These are phyloP conservation scores for Xanthoconium separans DNA, from an alignment of 1,284 basidiomycete genomes.

Conservation along the genomic window DNA sequence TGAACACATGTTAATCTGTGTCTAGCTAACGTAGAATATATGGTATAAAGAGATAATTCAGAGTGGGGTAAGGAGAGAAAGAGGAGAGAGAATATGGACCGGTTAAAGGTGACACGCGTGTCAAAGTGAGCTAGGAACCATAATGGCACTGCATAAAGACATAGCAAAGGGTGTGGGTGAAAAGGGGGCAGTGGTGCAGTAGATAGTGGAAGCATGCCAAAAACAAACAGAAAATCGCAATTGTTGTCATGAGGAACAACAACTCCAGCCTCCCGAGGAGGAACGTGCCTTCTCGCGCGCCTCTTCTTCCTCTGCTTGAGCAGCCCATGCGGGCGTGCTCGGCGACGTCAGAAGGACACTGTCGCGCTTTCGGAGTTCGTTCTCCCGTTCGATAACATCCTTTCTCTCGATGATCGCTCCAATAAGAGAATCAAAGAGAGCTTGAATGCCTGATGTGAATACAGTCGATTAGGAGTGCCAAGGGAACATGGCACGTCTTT, in stretches of 20 bases:
- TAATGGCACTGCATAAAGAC: slow-evolving; percentile 27
- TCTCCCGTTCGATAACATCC: slow-evolving; percentile 75
- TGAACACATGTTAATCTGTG: slow-evolving; percentile 40
- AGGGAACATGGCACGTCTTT: background rate
- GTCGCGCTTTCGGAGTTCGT: slow-evolving; percentile 73
- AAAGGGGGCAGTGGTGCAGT: slow-evolving; percentile 12
- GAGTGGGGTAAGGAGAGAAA: slow-evolving; percentile 35
- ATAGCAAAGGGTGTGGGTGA: slow-evolving; percentile 24
- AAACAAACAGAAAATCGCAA: slow-evolving; percentile 5
- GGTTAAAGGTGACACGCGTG: slow-evolving; percentile 18
- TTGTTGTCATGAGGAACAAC: slow-evolving; percentile 49
- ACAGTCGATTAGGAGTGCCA: slow-evolving; percentile 11
- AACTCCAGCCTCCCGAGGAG: slow-evolving; percentile 58
- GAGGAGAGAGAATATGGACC: slow-evolving; percentile 20
- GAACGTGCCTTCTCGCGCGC: slow-evolving; percentile 62
- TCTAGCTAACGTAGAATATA: slow-evolving; percentile 38
- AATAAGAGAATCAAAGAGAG: slow-evolving; percentile 75
- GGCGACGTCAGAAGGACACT: slow-evolving; percentile 70
- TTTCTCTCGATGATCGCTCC: slow-evolving; percentile 73
- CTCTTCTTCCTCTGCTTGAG: slow-evolving; percentile 78
- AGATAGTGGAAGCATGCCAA: slow-evolving; percentile 18
- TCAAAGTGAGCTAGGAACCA: slow-evolving; percentile 21
- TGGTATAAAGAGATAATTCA: slow-evolving; percentile 40
- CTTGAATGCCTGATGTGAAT: slow-evolving; percentile 61
- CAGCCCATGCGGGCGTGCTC: slow-evolving; percentile 67